Conservation (phyloP, 225 moss, liverwort and hornwort genomes). For the Asterella californica region DNA sequence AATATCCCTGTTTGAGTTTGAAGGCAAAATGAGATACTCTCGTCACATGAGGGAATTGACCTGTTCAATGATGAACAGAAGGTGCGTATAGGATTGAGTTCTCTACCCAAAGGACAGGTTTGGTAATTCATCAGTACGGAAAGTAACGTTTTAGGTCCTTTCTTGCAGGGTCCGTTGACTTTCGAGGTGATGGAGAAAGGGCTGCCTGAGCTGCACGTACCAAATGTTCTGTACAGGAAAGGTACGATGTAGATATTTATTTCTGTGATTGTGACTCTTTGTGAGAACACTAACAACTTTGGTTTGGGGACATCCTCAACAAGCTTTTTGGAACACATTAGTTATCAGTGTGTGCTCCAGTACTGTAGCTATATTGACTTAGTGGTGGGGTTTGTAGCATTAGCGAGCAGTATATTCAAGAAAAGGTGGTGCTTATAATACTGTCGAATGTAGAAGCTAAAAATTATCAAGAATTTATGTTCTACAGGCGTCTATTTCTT, state of each 20-base stretch:
- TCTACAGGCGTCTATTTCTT: conserved; percentile 59
- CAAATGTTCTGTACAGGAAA: conserved; percentile 79
- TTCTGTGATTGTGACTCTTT: not conserved
- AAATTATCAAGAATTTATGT: not conserved
- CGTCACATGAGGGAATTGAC: not conserved
- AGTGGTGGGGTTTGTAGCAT: not conserved
- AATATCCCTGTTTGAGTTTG: too few species aligned
- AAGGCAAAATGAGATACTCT: not conserved
- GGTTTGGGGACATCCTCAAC: not conserved
- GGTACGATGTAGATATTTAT: conserved; percentile 33
- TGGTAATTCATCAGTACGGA: too few species aligned
- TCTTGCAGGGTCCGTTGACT: conserved; percentile 61
- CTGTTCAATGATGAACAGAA: too few species aligned
- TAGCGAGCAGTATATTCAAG: not conserved
- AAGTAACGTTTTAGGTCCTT: not conserved
- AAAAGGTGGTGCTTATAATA: not conserved
- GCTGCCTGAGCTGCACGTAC: conserved; percentile 47
- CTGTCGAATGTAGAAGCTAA: not conserved
- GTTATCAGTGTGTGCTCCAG: not conserved
- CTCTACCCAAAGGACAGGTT: too few species aligned
- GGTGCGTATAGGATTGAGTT: not conserved
- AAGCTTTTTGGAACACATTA: not conserved
- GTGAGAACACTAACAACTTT: not conserved
- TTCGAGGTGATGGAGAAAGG: conserved; percentile 57
- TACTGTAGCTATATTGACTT: too few species aligned